phyloP scores from a whole-genome alignment of 2,329 filamentous ascomycete genomes.

The Paecilomyces dactylethromorphus region DNA sequence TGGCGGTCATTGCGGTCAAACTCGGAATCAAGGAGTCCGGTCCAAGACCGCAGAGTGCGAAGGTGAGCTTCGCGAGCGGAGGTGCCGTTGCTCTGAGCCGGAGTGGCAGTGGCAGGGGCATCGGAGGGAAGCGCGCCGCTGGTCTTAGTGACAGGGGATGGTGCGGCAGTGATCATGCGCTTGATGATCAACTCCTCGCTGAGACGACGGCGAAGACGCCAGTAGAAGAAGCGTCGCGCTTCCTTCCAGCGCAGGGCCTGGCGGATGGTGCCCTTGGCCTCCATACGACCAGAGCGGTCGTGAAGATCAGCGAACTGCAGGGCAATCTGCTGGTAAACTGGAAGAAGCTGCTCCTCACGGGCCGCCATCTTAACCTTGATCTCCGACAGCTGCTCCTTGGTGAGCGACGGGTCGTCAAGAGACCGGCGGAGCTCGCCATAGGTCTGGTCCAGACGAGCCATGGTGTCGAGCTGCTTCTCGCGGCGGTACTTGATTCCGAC shows the following conservation, averaged over 20 bases:
- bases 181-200: conserved; percentile 97
- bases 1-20: conserved; percentile 74
- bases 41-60: conserved; percentile 75
- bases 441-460: conserved; percentile 81
- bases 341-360: conserved; percentile 82
- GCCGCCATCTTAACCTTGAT: conserved; percentile 79
- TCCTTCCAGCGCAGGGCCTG: conserved; percentile 78
- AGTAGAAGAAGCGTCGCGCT: conserved; percentile 97
- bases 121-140: conserved; percentile 37
- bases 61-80: conserved; percentile 61
- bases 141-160: conserved; percentile 27
- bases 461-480: conserved; percentile 94
- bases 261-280: conserved; percentile 93
- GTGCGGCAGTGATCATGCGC: conserved; percentile 59
- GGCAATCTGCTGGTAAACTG: conserved; percentile 92
- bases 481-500: conserved; percentile 98
- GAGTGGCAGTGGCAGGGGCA: conserved; percentile 25
- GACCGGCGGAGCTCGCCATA: conserved; percentile 82
- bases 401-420: conserved; percentile 60
- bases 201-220: conserved; percentile 91
- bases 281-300: conserved; percentile 94
- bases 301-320: conserved; percentile 95
- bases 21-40: conserved; percentile 56
- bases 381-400: conserved; percentile 65
- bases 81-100: conserved; percentile 22